Evolutionary conservation across 164 flowering plant species (phyloP).

Genomic region (Nymphaea thermarum): DNA sequence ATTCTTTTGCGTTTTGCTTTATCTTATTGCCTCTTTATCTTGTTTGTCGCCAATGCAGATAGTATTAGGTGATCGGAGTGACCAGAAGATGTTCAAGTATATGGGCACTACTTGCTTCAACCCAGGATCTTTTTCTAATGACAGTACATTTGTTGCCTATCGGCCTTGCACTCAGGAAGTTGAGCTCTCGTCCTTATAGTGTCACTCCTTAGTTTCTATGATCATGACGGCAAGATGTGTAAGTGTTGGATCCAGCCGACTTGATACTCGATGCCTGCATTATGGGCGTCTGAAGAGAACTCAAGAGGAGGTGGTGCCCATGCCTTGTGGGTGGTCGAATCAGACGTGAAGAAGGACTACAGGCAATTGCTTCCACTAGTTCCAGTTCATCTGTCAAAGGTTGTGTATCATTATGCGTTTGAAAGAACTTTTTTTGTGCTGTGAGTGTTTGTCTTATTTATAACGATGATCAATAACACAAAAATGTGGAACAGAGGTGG

Average conservation of each 20-base stretch:
- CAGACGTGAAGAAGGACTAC: neutral
- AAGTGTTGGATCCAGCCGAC: neutral
- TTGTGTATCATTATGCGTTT: neutral
- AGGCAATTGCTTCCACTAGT: neutral
- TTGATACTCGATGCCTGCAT: neutral
- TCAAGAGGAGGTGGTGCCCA: neutral
- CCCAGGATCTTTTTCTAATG: slow-evolving; percentile 87
- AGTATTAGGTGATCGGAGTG: slow-evolving; percentile 77
- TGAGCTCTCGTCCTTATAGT: slow-evolving; percentile 61
- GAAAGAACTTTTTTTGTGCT: too few relatives aligned
- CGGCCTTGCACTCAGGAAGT: slow-evolving; percentile 87
- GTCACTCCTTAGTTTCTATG: neutral
- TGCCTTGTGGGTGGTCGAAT: neutral
- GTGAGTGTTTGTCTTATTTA: too few relatives aligned
- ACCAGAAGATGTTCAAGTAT: slow-evolving; percentile 81
- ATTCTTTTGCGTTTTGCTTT: neutral
- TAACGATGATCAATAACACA: too few relatives aligned
- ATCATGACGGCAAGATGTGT: neutral
- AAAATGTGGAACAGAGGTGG: too few relatives aligned
- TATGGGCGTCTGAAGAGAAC: neutral
- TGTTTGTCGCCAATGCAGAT: slow-evolving; percentile 38
- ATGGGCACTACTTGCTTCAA: slow-evolving; percentile 82
- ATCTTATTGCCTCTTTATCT: neutral
- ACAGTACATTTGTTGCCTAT: slow-evolving; percentile 74
- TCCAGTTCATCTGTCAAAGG: neutral